Evolutionary conservation across 2,329 filamentous ascomycete species (phyloP).

Genomic region (Aureobasidium musti): DNA sequence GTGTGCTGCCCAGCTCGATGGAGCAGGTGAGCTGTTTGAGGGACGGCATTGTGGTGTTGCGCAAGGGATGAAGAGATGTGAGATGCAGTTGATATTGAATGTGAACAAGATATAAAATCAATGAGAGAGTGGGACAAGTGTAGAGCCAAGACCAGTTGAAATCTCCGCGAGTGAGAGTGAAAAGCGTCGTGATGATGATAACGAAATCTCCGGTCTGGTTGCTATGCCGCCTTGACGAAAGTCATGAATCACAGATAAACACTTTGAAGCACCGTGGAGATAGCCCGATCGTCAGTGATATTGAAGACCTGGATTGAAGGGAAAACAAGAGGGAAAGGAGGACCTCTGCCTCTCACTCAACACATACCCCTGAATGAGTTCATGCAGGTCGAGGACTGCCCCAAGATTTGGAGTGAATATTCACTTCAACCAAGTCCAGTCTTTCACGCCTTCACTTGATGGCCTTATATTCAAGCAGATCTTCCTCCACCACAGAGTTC

Average conservation of each 20-base stretch:
- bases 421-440: background rate
- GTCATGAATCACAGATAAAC: background rate
- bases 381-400: background rate
- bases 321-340: background rate
- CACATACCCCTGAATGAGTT: background rate
- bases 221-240: background rate
- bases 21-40: conserved; percentile 57
- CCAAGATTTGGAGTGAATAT: background rate
- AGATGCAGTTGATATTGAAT: too few species aligned
- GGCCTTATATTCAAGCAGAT: background rate
- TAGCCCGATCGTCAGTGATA: background rate
- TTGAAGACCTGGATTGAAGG: background rate
- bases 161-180: background rate
- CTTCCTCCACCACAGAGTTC: background rate
- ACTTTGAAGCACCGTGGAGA: background rate
- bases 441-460: too few species aligned
- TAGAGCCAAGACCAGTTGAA: background rate
- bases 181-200: background rate
- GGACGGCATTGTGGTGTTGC: conserved; percentile 52
- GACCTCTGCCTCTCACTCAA: background rate
- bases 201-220: background rate
- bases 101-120: background rate
- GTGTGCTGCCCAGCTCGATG: conserved; percentile 52
- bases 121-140: background rate
- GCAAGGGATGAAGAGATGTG: background rate